These are phyloP conservation scores for Sugiyamaella castrensis DNA, from an alignment of 1,139 yeast species.

Conservation along the genomic window DNA sequence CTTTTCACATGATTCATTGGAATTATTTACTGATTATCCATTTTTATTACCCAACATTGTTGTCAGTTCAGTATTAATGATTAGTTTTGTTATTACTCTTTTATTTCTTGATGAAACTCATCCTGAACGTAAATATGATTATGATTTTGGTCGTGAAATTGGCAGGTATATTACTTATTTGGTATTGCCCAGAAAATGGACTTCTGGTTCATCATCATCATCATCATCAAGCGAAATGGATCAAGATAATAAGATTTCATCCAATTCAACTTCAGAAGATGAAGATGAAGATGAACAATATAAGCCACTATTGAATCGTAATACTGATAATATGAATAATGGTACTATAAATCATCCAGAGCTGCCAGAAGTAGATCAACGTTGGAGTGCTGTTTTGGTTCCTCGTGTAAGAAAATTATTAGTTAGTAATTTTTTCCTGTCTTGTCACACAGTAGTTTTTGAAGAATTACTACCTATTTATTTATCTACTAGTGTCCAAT, in stretches of 20 bases:
- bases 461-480: conserved; percentile 60
- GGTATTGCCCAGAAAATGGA: conserved; percentile 28
- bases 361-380: conserved; percentile 27
- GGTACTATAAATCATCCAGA: conserved; percentile 3
- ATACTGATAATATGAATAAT: conserved; percentile 2
- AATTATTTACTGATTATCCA: conserved; percentile 47
- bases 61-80: conserved; percentile 44
- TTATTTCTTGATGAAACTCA: conserved; percentile 64
- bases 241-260: background rate
- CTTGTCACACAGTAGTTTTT: conserved; percentile 53
- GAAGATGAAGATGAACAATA: conserved; percentile 11
- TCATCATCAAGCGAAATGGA: background rate
- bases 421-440: conserved; percentile 32
- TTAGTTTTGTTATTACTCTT: conserved; percentile 38
- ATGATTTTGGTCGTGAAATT: conserved; percentile 52
- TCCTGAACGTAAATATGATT: conserved; percentile 41
- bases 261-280: conserved; percentile 3
- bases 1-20: conserved; percentile 30
- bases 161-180: conserved; percentile 47
- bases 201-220: background rate
- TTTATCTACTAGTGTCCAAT: conserved; percentile 48
- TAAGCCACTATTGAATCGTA: conserved; percentile 10
- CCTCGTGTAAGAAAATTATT: conserved; percentile 23
- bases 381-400: conserved; percentile 38
- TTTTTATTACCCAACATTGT: conserved; percentile 60